Base-by-base conservation (phyloP, 495 filamentous ascomycete genomes). In the Penicillium maclennaniae region DNA sequence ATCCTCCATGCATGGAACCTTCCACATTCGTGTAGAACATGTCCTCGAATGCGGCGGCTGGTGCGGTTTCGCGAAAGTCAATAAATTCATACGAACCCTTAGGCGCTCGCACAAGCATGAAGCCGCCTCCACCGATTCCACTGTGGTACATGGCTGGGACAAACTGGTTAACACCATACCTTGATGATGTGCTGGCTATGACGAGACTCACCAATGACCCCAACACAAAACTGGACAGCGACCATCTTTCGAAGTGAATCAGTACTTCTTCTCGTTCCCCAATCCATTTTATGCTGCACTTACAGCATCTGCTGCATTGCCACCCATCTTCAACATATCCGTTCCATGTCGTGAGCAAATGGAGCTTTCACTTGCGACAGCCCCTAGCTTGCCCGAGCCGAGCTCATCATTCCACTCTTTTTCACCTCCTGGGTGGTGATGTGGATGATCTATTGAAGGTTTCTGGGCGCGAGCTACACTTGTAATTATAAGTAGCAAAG, bases 101-200 rank as follows among this genome's bases (percentile, higher is more conserved):
- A 5, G 76, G 69, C 23, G 81, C 75, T 38, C 85, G 81, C 21
- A 92, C 79, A 2, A 96, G 77, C 77, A 87, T 84, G 69, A 96
- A 96, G 0, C 91, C 91, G n/a, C 91, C 91, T 5, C 91, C 91
- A 4, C 89, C 89, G 34, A 95, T 84, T 25, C 89, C 89, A 26
- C 86, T 89, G 68, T 95, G 90, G 55, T 92, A 90, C 88, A 93
- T 92, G 0, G 76, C 83, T 76, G 64, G 36, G 55, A 6, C 6
- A 34, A 14, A 4, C 10, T 12, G 4, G 31, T 34, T 14, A 34
- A 12, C 14, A 14, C n/a, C n/a, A 4, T 34, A 14, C 4, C 31
- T 34, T 34, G 31, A 14, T 12, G 14, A 34, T 34, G 10, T 3
- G 14, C 31, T 34, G 27, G 40, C 17, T n/a, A 45, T 5, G 28